These are phyloP conservation scores for Oldenlandia corymbosa DNA, from an alignment of 257 asterid species.

Conservation along the genomic window DNA sequence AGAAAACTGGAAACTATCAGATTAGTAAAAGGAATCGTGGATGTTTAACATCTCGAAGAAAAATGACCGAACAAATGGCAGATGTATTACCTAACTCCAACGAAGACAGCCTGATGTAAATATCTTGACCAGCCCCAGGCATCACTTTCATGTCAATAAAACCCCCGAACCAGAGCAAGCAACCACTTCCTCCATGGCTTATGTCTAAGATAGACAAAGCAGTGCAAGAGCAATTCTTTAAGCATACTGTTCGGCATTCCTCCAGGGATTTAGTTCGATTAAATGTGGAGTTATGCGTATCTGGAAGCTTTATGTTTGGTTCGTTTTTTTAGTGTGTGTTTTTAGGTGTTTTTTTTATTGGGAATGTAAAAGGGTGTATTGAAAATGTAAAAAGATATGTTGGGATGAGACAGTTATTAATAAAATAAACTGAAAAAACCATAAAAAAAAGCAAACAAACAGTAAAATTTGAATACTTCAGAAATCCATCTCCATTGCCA, in stretches of 20 bases:
- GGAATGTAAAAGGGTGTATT: too few relatives aligned
- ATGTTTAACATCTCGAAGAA: too few relatives aligned
- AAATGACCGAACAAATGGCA: too few relatives aligned
- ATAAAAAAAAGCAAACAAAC: too few relatives aligned
- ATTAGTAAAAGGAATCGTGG: too few relatives aligned
- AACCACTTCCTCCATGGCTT: conserved; percentile 27
- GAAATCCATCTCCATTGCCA: conserved; percentile 22
- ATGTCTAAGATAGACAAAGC: conserved; percentile 25
- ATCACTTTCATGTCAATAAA: conserved; percentile 22
- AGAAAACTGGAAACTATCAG: too few relatives aligned
- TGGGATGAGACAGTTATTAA: too few relatives aligned
- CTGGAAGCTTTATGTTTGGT: conserved; percentile 27
- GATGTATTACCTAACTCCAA: conserved; percentile 18
- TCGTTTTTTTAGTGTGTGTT: too few relatives aligned
- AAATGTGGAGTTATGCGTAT: conserved; percentile 7
- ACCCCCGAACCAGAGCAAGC: conserved; percentile 29
- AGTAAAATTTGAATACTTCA: conserved; percentile 12
- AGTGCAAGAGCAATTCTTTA: conserved; percentile 23
- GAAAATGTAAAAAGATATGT: too few relatives aligned
- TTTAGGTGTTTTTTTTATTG: too few relatives aligned
- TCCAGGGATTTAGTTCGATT: conserved; percentile 4
- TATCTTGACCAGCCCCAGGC: conserved; percentile 10
- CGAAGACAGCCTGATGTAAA: conserved; percentile 26
- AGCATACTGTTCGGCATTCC: conserved; percentile 17
- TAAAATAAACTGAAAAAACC: too few relatives aligned